These are phyloP conservation scores for Sonneratia caseolaris DNA, from an alignment of 345 rosid genomes.

Conservation along the genomic window DNA sequence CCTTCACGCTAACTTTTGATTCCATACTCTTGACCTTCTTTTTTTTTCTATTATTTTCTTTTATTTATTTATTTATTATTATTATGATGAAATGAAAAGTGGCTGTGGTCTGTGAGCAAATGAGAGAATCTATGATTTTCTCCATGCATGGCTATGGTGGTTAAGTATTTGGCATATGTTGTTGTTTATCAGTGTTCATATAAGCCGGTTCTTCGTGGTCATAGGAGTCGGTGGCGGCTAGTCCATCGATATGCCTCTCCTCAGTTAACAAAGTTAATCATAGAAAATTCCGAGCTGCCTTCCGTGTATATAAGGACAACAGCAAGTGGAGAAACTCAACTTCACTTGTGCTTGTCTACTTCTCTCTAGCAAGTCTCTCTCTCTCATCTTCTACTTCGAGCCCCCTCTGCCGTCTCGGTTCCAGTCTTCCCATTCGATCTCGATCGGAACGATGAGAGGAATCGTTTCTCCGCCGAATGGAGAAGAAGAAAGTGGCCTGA, in stretches of 20 bases:
- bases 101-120: too few species aligned
- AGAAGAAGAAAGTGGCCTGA: constrained; percentile 42
- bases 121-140: too few species aligned
- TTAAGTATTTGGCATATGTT: too few species aligned
- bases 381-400: background rate
- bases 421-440: too few species aligned
- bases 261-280: background rate
- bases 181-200: too few species aligned
- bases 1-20: background rate
- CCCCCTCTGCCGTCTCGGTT: background rate
- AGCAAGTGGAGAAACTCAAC: background rate
- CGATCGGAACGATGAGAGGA: background rate
- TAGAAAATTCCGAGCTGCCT: constrained; percentile 4
- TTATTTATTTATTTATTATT: too few species aligned
- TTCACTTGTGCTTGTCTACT: background rate
- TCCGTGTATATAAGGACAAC: constrained; percentile 1
- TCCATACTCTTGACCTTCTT: background rate
- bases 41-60: too few species aligned
- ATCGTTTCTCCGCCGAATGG: constrained; percentile 7
- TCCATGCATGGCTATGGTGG: too few species aligned
- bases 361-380: too few species aligned
- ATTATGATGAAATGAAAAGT: too few species aligned
- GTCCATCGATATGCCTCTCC: background rate
- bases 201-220: background rate
- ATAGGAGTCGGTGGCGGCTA: background rate